Conservation (phyloP, 2,329 filamentous ascomycete genomes). For the Akanthomyces dipterigenus region DNA sequence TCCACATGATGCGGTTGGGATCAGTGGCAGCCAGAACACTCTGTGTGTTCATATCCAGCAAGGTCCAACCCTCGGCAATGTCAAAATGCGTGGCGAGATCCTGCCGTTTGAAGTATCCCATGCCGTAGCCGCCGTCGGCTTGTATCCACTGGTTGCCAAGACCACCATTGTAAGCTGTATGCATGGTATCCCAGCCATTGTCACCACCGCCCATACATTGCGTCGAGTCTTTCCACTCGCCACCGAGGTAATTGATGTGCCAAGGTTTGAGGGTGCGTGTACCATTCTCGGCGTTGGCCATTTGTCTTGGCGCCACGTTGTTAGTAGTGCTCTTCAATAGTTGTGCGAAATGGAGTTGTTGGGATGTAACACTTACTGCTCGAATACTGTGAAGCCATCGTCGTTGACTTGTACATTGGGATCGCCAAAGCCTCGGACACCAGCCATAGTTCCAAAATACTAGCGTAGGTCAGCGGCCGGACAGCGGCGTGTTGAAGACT, state of each 20-base stretch:
- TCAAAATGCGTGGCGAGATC: constrained; percentile 49
- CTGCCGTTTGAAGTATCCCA: constrained; percentile 41
- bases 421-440: constrained; percentile 47
- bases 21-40: constrained; percentile 28
- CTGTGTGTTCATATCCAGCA: constrained; percentile 14
- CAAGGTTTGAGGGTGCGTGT: constrained; percentile 43
- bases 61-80: constrained; percentile 47
- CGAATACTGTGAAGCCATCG: constrained; percentile 37
- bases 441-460: constrained; percentile 49
- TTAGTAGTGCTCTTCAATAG: not conserved
- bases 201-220: constrained; percentile 46
- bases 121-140: constrained; percentile 21
- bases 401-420: constrained; percentile 21
- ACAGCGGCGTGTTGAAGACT: no score
- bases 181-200: constrained; percentile 45
- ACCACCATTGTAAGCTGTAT: constrained; percentile 41
- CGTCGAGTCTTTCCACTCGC: constrained; percentile 38
- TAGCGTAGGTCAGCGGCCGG: constrained; percentile 17
- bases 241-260: constrained; percentile 42
- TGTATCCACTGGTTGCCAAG: constrained; percentile 44
- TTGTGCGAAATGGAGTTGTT: not conserved
- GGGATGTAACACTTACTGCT: constrained; percentile 34
- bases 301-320: constrained; percentile 19
- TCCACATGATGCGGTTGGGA: constrained; percentile 35
- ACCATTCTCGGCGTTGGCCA: constrained; percentile 33